Conservation (phyloP, 768 basidiomycete genomes). For the Boletus patriciae region DNA sequence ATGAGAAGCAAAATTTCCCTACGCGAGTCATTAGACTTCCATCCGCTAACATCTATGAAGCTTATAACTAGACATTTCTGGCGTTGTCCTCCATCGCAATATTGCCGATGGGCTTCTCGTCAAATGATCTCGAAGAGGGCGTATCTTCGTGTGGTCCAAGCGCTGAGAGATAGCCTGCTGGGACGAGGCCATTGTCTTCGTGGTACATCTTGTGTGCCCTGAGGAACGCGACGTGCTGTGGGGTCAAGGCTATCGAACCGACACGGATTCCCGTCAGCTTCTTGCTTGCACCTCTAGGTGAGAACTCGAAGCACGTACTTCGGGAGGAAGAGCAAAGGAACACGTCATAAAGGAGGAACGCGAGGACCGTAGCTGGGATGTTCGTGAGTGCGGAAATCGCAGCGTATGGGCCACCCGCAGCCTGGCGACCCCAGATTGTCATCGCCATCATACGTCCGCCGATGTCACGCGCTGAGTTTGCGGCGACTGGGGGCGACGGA, state of each 20-base stretch:
- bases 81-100: neutral
- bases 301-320: constrained; percentile 39
- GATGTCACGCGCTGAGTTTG: constrained; percentile 69
- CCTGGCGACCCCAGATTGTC: constrained; percentile 57
- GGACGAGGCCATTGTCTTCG: constrained; percentile 27
- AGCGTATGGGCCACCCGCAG: constrained; percentile 54
- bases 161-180: constrained; percentile 20
- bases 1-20: constrained; percentile 3
- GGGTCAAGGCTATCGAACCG: constrained; percentile 21
- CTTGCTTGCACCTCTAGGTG: neutral
- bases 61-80: constrained; percentile 16
- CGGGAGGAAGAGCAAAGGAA: constrained; percentile 59
- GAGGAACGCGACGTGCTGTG: constrained; percentile 24
- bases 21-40: neutral
- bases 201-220: constrained; percentile 23
- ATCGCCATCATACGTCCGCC: constrained; percentile 63
- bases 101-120: constrained; percentile 7
- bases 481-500: constrained; percentile 41
- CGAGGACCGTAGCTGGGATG: constrained; percentile 61
- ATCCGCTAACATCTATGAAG: neutral
- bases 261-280: constrained; percentile 10
- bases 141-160: constrained; percentile 9
- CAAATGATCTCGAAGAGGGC: constrained; percentile 10
- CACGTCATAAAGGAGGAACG: constrained; percentile 52
- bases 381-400: constrained; percentile 66